A percentile compares a stretch with the other conserved stretches of the same genome.
These are phyloP conservation scores for Trichoderma sp. DNA, from an alignment of 2,329 filamentous ascomycete genomes.

Conservation along the genomic window DNA sequence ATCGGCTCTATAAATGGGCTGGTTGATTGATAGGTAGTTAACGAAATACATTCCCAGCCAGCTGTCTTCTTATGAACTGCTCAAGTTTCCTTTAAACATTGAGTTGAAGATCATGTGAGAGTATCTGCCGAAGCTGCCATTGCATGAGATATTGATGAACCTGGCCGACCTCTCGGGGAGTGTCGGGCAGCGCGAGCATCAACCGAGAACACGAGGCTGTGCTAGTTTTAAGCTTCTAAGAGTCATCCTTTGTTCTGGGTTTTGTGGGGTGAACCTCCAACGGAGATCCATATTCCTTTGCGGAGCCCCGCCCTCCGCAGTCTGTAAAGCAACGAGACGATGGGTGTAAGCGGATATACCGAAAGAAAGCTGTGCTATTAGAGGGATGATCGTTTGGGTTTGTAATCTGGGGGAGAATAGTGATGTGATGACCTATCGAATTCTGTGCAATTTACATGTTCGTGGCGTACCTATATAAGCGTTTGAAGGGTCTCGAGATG, in stretches of 20 bases:
- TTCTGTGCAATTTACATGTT: not conserved
- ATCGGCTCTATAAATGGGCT: not conserved
- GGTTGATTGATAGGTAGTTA: not conserved
- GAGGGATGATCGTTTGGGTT: not conserved
- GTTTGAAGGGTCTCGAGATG: not conserved
- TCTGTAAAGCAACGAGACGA: not conserved
- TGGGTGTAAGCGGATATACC: slow-evolving; percentile 1
- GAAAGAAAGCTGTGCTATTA: not conserved
- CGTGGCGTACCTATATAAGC: not conserved
- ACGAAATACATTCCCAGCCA: not conserved
- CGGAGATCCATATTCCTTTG: not conserved
- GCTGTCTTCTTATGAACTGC: not conserved
- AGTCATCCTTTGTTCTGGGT: slow-evolving; percentile 1
- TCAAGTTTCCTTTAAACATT: not conserved
- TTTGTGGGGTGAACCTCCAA: slow-evolving; percentile 10
- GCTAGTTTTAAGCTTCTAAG: slow-evolving; percentile 9
- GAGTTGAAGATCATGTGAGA: not conserved
- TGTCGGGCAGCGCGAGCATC: slow-evolving; percentile 6
- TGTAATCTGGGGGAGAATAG: not conserved
- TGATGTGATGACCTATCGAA: not conserved
- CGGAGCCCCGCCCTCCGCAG: not conserved
- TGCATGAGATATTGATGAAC: not conserved
- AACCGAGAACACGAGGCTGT: slow-evolving; percentile 8
- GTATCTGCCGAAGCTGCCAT: not conserved
- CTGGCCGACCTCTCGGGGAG: slow-evolving; percentile 4